Evolutionary conservation across 805 yeast species (phyloP).

Genomic region (Metschnikowia reukaufii): DNA sequence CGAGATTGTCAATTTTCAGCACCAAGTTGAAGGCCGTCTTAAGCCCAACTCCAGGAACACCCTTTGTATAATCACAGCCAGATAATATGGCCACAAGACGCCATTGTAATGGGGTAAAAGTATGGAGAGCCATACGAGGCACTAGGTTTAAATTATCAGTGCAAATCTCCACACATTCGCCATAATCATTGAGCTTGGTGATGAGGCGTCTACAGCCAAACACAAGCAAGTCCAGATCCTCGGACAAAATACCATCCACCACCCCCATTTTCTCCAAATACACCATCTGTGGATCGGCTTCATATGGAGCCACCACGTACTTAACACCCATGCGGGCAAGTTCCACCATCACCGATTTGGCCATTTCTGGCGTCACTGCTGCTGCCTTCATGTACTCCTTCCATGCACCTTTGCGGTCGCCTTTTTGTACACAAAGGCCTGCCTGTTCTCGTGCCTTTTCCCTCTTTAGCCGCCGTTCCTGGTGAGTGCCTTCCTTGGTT

Average conservation of each 20-base stretch:
- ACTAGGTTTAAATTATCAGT: slow-evolving; percentile 53
- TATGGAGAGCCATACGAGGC: slow-evolving; percentile 49
- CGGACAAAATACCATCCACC: slow-evolving; percentile 86
- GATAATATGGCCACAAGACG: slow-evolving; percentile 79
- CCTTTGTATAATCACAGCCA: slow-evolving; percentile 97
- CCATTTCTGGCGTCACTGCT: slow-evolving; percentile 88
- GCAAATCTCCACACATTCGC: slow-evolving; percentile 67
- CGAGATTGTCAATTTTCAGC: slow-evolving; percentile 49
- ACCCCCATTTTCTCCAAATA: slow-evolving; percentile 71
- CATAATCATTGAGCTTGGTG: slow-evolving; percentile 80
- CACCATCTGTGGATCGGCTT: slow-evolving; percentile 97
- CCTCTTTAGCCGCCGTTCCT: slow-evolving; percentile 58
- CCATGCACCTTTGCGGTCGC: slow-evolving; percentile 61
- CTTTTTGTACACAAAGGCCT: slow-evolving; percentile 46
- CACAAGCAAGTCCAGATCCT: slow-evolving; percentile 88
- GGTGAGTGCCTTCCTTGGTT: slow-evolving; percentile 72
- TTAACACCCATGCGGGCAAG: slow-evolving; percentile 56
- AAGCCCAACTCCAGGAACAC: slow-evolving; percentile 79
- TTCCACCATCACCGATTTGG: slow-evolving; percentile 75
- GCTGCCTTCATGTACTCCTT: slow-evolving; percentile 75
- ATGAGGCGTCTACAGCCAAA: slow-evolving; percentile 79
- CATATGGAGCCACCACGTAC: slow-evolving; percentile 94
- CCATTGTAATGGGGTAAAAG: slow-evolving; percentile 56
- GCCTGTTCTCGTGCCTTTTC: slow-evolving; percentile 60
- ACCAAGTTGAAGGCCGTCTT: slow-evolving; percentile 69